Base-by-base conservation (phyloP, 352 stramenopile species). In the Phytophthora aleatoria region DNA sequence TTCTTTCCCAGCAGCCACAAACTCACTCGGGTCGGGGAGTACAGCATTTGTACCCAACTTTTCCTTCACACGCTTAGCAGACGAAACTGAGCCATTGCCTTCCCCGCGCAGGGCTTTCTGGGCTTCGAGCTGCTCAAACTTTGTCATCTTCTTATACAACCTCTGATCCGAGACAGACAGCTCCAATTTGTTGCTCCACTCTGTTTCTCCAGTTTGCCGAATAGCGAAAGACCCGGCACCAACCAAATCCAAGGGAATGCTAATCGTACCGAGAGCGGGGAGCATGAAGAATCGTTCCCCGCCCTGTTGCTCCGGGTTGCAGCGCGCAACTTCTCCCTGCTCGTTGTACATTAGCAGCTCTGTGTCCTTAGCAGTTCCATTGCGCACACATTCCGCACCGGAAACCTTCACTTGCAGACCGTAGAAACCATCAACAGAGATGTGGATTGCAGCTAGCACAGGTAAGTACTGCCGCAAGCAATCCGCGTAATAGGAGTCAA, bases 141-240 rank as follows among this genome's bases (percentile, higher is more conserved):
- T 76, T 31, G 86, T 92, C 53, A 92, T 72, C 24, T 74, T 70
- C 56, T 94, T 94, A 49, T 83, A 92, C 33, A 91, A n/a, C 3
- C 84, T 74, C 50, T 94, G 86, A 15, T 92, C 82, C 11, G 67
- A 74, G 8, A 93, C 83, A 4, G 88, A 90, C 0, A 96, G 63
- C 26, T 73, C 64, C 20, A 96, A 47, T 8, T 61, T 81, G 51
- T 94, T 94, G 53, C 88, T 96, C 88, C 88, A 96, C 15, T 93
- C 85, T 5, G 75, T 87, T 69, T 96, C 88, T 24, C 88, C 88
- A 35, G 84, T 80, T 64, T 96, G 88, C 2, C 88, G 85, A 73
- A 96, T 95, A 30, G 83, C 82, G 49, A 94, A 96, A 41, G 64
- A 79, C 0, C 88, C 88, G 5, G 61, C 57, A 41, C 88, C 84